These are phyloP conservation scores for Agaricus blazei DNA, from an alignment of 768 basidiomycete genomes.

Conservation along the genomic window DNA sequence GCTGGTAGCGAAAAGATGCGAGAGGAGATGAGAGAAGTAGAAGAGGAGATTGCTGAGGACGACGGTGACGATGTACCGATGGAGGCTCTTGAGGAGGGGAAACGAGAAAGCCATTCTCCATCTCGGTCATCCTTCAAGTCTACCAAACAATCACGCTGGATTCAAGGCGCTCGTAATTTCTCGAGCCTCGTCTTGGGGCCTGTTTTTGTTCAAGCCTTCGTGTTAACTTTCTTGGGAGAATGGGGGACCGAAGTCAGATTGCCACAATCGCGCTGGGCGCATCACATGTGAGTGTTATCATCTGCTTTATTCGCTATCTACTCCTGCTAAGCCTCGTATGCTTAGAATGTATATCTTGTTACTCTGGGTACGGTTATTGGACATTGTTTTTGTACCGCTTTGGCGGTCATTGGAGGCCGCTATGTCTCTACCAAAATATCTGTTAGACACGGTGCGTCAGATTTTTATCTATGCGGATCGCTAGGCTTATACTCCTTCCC, in stretches of 20 bases:
- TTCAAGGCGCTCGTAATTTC: slow-evolving; percentile 76
- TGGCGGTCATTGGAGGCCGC: slow-evolving; percentile 91
- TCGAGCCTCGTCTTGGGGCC: slow-evolving; percentile 81
- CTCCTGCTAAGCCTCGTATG: neutral
- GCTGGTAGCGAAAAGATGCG: slow-evolving; percentile 72
- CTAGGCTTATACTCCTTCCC: neutral
- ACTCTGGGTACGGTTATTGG: slow-evolving; percentile 87
- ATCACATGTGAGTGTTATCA: slow-evolving; percentile 64
- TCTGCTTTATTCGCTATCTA: neutral
- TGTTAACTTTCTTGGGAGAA: slow-evolving; percentile 96
- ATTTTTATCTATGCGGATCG: slow-evolving; percentile 4
- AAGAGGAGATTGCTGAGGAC: slow-evolving; percentile 89
- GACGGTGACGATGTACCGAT: slow-evolving; percentile 57
- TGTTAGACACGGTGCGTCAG: slow-evolving; percentile 79
- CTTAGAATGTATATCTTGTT: slow-evolving; percentile 87
- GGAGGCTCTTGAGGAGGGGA: slow-evolving; percentile 73
- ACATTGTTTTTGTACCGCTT: slow-evolving; percentile 79
- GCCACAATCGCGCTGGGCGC: slow-evolving; percentile 95
- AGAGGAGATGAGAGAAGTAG: slow-evolving; percentile 96
- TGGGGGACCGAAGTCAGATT: slow-evolving; percentile 99
- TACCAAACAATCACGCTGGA: slow-evolving; percentile 18
- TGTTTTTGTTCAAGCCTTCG: slow-evolving; percentile 92
- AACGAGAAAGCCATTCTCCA: slow-evolving; percentile 13
- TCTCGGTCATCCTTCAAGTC: slow-evolving; percentile 14
- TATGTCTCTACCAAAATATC: slow-evolving; percentile 93